Evolutionary conservation across 345 rosid species (phyloP), one percentile per base, ranked within the genome.

Genomic region (Euphorbia pulcherrima): DNA sequence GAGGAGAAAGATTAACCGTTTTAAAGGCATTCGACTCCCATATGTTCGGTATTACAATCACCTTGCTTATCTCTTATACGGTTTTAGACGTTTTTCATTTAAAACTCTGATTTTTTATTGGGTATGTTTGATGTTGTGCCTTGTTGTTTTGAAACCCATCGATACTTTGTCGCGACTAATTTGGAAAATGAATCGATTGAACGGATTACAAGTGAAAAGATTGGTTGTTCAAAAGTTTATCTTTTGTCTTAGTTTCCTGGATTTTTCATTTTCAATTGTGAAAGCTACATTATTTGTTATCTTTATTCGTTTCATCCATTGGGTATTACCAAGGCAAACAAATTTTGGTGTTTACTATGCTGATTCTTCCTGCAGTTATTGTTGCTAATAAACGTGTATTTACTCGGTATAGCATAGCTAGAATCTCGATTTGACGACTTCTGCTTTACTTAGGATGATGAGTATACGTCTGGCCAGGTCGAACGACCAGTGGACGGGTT

Each of bases 71-170:
- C 53, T 74, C 57, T 44, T 20, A n/a, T 70, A 58, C 14, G 51
- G 74, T 72, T 75, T 52, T 46, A 70, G 71, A 56, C 72, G 50
- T 8, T 11, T 44, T 44, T 35, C 60, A 69, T 37, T 26, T 65
- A 67, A 61, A 50, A 59, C 57, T 66, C 37, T 46, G 51, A 37
- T 57, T 76, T 69, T 74, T 56, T 26, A 67, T 55, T 71, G 72
- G 68, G 64, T 48, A 50, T 75, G 71, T 70, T 81, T 60, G 35
- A 60, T 73, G 76, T 65, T 68, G 30, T 58, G 69, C 56, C 60
- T 8, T 35, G 28, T 54, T 70, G 71, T 62, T 48, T 51, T 52
- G 69, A 41, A 69, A 62, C 58, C 58, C 18, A 24, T 68, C 59
- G 67, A 74, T 60, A 60, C 66, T 64, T 48, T 66, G 40, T 59